Base-by-base conservation (phyloP, 176 grass and related monocot species). In the Hyparrhenia diplandra region DNA sequence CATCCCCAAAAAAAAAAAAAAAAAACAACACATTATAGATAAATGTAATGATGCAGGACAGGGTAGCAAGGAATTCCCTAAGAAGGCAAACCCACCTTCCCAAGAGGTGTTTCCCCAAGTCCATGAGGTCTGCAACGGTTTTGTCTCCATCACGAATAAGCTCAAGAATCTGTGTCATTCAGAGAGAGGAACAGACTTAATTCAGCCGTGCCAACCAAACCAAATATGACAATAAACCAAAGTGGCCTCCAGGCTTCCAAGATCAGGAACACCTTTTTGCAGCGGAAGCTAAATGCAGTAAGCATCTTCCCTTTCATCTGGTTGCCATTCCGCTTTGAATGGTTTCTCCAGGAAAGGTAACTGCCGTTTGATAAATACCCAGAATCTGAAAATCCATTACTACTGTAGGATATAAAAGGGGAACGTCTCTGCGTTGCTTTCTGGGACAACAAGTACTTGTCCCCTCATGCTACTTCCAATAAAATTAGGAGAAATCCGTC, bases 131-230 rank as follows among this genome's bases (percentile, higher is more conserved):
- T 17, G 90, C 60, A 51, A 95, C 95, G 13, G 69, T 86, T 84
- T 94, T 64, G n/a, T n/a, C 90, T 54, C 92, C 95, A 73, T 98
- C 88, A 5, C 92, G 90, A 66, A 95, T 80, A 89, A 98, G 92
- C 75, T 98, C 95, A n/a, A 98, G 85, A 54, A 93, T 94, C 95
- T 98, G 75, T 34, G 20, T 59, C 71, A 61, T 23, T n/a, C 21
- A 89, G 43, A 10, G 73, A 76, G 14, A 49, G 17, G 54, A 18
- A 64, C 32, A 49, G 18, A 34, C 9, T 47, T 66, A 65, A 13
- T 69, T 68, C 72, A 63, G 10, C 27, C 39, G 61, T 55, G n/a
- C 8, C 61, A 82, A 13, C 41, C 8, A 13, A 54, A 72, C 62
- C 49, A 28, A 28, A 35, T 5, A 23, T 23, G 52, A 2, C 1